Evolutionary conservation across 768 basidiomycete species (phyloP).

Genomic region (Scleroderma bovista): DNA sequence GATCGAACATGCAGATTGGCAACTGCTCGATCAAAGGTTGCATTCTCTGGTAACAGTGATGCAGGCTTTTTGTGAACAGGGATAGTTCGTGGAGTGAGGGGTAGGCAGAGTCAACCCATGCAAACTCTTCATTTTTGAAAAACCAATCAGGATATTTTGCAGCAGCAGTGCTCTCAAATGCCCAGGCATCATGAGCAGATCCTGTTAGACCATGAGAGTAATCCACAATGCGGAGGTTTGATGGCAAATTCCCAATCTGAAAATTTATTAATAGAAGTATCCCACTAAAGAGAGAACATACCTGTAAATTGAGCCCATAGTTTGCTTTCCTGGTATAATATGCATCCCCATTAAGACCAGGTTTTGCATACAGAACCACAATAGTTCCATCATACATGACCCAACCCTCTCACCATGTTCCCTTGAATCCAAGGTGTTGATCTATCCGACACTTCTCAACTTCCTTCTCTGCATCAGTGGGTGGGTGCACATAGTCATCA

Average conservation of each 20-base stretch:
- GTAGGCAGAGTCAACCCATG: conserved; percentile 21
- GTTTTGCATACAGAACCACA: conserved; percentile 24
- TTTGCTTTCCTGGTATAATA: conserved; percentile 32
- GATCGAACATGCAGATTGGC: conserved; percentile 29
- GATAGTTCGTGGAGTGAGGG: conserved; percentile 22
- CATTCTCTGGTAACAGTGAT: conserved; percentile 20
- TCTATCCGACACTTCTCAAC: conserved; percentile 33
- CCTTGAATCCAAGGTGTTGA: conserved; percentile 24
- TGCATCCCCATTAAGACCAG: conserved; percentile 27
- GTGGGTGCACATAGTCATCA: conserved; percentile 23
- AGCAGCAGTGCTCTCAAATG: conserved; percentile 29
- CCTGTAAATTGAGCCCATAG: conserved; percentile 32
- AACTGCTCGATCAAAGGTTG: conserved; percentile 21
- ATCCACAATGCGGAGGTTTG: conserved; percentile 26
- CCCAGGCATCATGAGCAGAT: conserved; percentile 31
- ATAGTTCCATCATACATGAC: conserved; percentile 34
- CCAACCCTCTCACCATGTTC: conserved; percentile 32
- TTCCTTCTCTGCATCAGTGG: conserved; percentile 30
- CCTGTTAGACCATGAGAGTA: conserved; percentile 31
- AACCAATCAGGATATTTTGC: conserved; percentile 15
- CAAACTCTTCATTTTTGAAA: conserved; percentile 25
- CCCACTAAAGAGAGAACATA: too few species aligned
- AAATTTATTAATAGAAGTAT: background rate
- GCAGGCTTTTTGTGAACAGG: conserved; percentile 29
- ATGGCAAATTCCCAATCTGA: conserved; percentile 31